Percentiles rank a stretch among this genome's conserved stretches.
These are phyloP conservation scores for Hanseniaspora uvarum DNA, from an alignment of 1,139 yeast species.

Conservation along the genomic window DNA sequence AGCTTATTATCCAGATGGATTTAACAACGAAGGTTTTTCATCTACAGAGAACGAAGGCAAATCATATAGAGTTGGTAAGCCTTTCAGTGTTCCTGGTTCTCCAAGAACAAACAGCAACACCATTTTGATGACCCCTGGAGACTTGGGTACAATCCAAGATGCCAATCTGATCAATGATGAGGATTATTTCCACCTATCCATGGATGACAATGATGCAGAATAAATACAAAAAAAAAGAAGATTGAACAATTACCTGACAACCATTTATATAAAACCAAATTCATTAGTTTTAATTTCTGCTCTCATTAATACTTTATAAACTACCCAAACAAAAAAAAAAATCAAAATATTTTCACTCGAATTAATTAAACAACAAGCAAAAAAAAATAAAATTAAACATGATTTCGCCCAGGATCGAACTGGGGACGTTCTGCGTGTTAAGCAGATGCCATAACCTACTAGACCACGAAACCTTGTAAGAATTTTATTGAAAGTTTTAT, in stretches of 20 bases:
- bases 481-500: background rate
- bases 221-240: background rate
- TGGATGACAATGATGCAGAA: conserved; percentile 26
- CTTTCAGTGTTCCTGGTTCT: conserved; percentile 91
- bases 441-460: conserved; percentile 99
- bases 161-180: conserved; percentile 56
- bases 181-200: conserved; percentile 73
- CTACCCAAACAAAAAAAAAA: too few species aligned
- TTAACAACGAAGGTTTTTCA: conserved; percentile 35
- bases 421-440: conserved; percentile 99
- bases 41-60: conserved; percentile 33
- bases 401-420: conserved; percentile 99
- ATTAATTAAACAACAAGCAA: too few species aligned
- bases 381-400: conserved; percentile 26
- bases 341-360: background rate
- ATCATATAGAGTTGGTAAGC: conserved; percentile 68
- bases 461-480: conserved; percentile 66
- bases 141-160: conserved; percentile 90
- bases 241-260: background rate
- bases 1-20: conserved; percentile 76
- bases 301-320: background rate
- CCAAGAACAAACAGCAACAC: conserved; percentile 49
- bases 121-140: conserved; percentile 92
- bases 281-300: too few species aligned
- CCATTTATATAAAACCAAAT: background rate